Evolutionary conservation across 352 stramenopile genomes (phyloP), one percentile per base, ranked within the genome.

Genomic region (Phytophthora brassicae): DNA sequence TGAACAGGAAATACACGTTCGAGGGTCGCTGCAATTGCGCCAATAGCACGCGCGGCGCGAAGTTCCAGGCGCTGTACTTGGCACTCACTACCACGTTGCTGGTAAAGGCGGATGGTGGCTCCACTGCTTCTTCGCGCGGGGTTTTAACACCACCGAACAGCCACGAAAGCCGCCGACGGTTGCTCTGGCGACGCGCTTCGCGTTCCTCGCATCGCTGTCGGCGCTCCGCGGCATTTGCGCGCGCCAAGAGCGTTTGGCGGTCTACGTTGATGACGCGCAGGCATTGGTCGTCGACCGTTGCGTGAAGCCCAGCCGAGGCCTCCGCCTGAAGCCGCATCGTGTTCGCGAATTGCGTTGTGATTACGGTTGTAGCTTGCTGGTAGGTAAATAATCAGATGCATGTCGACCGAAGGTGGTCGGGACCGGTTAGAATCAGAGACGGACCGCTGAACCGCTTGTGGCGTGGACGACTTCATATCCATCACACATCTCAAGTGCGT

Each of bases 1-100:
- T 92, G 42, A 94, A 88, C 44, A 96, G 62, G 45, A 96, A 96
- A 50, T 95, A 96, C 8, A 90, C 39, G 53, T 94, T 94, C 24
- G 82, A 90, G 42, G 84, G 81, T n/a, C 78, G 75, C 66, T 89
- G 60, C 31, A 93, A 13, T 29, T 93, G 82, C 26, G 83, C 83
- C n/a, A 89, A 56, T 20, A 96, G 63, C 50, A 92, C 83, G 36
- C 81, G 77, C 42, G 81, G 81, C 8, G 64, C 59, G 53, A 96
- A 96, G 64, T 90, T 94, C 75, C 72, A 89, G 12, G 74, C 29
- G 26, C 60, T 94, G 64, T 96, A 96, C 70, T 94, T 94, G 56
- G 87, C 81, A 24, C 77, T 94, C 29, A 89, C 71, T 13, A 96
- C 81, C 26, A 87, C 68, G 51, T 95, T 94, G 55, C 55, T 75